Evolutionary conservation across 306 rosid species (phyloP), one percentile per base, ranked within the genome.

Genomic region (Urtica urens): DNA sequence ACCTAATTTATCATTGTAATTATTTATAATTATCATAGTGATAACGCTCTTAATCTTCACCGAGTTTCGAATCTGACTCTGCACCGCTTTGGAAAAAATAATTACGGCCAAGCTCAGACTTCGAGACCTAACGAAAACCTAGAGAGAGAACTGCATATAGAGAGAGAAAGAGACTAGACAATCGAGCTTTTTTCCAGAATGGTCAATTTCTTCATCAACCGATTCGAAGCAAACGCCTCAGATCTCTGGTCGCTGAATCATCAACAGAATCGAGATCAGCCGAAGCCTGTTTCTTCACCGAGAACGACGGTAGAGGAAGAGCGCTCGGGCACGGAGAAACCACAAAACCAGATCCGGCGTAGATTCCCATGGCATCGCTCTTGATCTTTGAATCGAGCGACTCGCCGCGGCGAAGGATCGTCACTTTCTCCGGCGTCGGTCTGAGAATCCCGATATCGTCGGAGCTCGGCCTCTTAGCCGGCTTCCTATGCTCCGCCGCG

Each of bases 321-420:
- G 94, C 74, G 60, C 85, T 85, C 23, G 94, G 99, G 24, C 76
- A 69, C 49, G 95, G 99, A 2, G 94, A 90, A 67, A 77, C 18
- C 41, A 85, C 61, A 25, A 75, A 85, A 31, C 92, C 92, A 2
- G 96, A 81, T 30, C 99, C 99, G 19, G 99, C 99, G 74, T 90
- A 90, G 23, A 82, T 19, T 60, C 52, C 65, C 74, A 60, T 44
- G 3, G 51, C 49, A 62, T 66, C 65, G 57, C 53, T 64, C 31
- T 58, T 72, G 14, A 75, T 59, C 50, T 50, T 62, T 4, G 93
- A 83, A 46, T 87, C 94, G 7, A 79, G 67, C 64, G 94, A 82
- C 31, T 79, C 75, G 0, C 95, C 99, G 5, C 99, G 70, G 62
- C 95, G 69, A 53, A 90, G 64, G 47, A 85, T 77, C 56, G 64